A percentile compares a stretch with the other conserved stretches of the same genome.
Conservation (phyloP, 805 yeast genomes). For the Cyberlindnera amylophila region DNA sequence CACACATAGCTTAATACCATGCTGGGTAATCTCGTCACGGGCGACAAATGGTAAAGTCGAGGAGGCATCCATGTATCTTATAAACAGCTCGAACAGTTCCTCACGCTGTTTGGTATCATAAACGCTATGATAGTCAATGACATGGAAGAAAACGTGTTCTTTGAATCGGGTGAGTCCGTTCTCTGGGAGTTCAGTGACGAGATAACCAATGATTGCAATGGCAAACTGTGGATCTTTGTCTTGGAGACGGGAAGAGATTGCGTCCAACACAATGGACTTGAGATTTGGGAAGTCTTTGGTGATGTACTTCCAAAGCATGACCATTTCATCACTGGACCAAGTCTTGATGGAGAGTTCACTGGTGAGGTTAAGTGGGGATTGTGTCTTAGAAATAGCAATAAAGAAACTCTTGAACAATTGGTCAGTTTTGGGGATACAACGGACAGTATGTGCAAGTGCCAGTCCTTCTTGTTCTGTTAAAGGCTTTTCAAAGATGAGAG, state of each 20-base stretch:
- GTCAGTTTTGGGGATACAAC: slow-evolving; percentile 9
- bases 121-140: slow-evolving; percentile 11
- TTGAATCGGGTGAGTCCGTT: slow-evolving; percentile 5
- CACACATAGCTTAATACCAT: slow-evolving; percentile 6
- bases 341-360: neutral
- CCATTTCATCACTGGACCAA: slow-evolving; percentile 1
- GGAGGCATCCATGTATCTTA: slow-evolving; percentile 1
- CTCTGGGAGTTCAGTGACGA: neutral
- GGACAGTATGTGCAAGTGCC: slow-evolving; percentile 13
- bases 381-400: slow-evolving; percentile 6
- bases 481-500: slow-evolving; percentile 17
- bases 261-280: neutral
- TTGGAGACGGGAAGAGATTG: slow-evolving; percentile 3
- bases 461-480: slow-evolving; percentile 4
- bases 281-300: neutral
- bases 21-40: slow-evolving; percentile 2
- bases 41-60: neutral
- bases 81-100: slow-evolving; percentile 2
- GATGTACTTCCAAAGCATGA: slow-evolving; percentile 1
- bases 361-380: neutral
- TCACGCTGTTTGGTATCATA: slow-evolving; percentile 3
- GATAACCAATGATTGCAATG: slow-evolving; percentile 1
- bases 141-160: slow-evolving; percentile 16
- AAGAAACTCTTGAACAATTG: slow-evolving; percentile 15
- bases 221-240: slow-evolving; percentile 7